Evolutionary conservation across 2,329 filamentous ascomycete species (phyloP), one percentile per base, ranked within the genome.

Genomic region (Dendryphion nanum): DNA sequence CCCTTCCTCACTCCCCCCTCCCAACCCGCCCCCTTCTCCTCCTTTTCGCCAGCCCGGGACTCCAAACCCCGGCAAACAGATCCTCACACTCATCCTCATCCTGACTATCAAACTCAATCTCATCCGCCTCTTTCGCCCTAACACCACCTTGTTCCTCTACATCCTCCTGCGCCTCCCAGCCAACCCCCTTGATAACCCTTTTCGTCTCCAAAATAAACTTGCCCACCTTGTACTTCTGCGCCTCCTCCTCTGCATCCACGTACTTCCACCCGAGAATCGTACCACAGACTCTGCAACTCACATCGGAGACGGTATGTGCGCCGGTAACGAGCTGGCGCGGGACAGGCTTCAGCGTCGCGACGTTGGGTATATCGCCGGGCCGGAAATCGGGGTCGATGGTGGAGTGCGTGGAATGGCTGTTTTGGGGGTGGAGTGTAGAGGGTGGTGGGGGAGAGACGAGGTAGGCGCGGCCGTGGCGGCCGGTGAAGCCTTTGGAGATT

Each of bases 81-180:
- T 82, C 79, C 60, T 83, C 80, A 43, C 80, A 83, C 61, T 83
- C 80, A 43, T 83, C 79, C 52, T 83, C 80, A 55, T 83, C 79
- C 61, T 82, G 75, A 40, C 74, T 78, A 52, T 83, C 79, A 52
- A 83, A 83, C 51, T 81, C 75, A 3, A 78, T 45, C 24, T 64
- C 53, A 1, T 58, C 51, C 6, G 19, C 41, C 8, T 32, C 35
- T 21, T 20, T 40, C 12, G 31, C 26, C 19, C 21, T 26, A 19
- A 12, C 10, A 29, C 28, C 38, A 8, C 24, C 33, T 34, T 40
- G 45, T 18, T 29, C 45, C 35, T 17, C 17, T 3, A 39, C 38
- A 18, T 47, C 54, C 3, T 57, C 50, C 2, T 51, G 57, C 6
- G 48, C 56, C 43, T 81, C 78, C 79, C 80, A 83, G 15, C 63